These are phyloP conservation scores for Scutellaria galericulata DNA, from an alignment of 257 asterid genomes.

Conservation along the genomic window DNA sequence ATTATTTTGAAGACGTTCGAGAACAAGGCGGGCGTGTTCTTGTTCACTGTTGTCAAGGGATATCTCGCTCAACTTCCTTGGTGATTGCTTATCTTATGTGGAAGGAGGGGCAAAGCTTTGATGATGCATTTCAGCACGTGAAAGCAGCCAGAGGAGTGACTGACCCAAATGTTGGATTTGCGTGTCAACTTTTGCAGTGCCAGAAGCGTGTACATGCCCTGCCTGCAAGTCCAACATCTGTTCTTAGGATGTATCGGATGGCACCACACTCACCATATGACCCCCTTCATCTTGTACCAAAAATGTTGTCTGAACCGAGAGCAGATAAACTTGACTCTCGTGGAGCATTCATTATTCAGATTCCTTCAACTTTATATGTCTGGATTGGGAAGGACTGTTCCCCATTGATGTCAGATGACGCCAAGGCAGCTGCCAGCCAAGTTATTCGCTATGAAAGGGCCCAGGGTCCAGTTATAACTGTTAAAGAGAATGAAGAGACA, in stretches of 20 bases:
- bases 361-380: constrained; percentile 73
- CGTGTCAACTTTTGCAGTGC: constrained; percentile 71
- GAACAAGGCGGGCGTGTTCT: constrained; percentile 85
- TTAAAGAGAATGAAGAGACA: constrained; percentile 79
- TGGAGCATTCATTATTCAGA: constrained; percentile 83
- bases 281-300: constrained; percentile 83
- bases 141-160: constrained; percentile 88
- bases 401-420: constrained; percentile 68
- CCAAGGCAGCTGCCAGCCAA: constrained; percentile 76
- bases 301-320: constrained; percentile 55
- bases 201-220: constrained; percentile 86
- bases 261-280: constrained; percentile 95
- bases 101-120: constrained; percentile 78
- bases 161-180: constrained; percentile 90
- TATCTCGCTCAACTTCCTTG: constrained; percentile 90
- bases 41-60: constrained; percentile 94
- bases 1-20: constrained; percentile 87
- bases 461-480: constrained; percentile 58
- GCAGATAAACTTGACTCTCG: constrained; percentile 73
- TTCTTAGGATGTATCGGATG: constrained; percentile 75
- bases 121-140: constrained; percentile 85
- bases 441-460: constrained; percentile 80
- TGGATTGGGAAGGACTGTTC: constrained; percentile 81
- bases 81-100: constrained; percentile 98
- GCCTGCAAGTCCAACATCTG: constrained; percentile 86